Evolutionary conservation across 2,329 filamentous ascomycete genomes (phyloP).

Genomic region (Ophiostoma pallidulum): DNA sequence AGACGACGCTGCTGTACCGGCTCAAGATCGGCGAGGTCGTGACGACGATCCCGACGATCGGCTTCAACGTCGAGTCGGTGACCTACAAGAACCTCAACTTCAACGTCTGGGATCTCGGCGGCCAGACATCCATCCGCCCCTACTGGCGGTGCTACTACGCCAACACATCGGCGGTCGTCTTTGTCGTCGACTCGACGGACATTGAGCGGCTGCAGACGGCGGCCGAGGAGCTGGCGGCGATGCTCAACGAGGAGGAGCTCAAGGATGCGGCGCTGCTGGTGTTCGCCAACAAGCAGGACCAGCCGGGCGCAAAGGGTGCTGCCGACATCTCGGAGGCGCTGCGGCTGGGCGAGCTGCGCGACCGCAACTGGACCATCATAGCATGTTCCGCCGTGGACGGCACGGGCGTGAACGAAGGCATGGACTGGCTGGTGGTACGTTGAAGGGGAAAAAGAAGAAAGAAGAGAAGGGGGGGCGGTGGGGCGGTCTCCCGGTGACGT

Average conservation of each 20-base stretch:
- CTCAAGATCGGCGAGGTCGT: constrained; percentile 99
- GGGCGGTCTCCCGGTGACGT: no score
- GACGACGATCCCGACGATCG: constrained; percentile 97
- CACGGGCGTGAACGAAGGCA: constrained; percentile 87
- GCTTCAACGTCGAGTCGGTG: constrained; percentile 98
- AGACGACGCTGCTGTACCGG: constrained; percentile 93
- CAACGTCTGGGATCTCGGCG: constrained; percentile 97
- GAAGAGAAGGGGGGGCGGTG: no score
- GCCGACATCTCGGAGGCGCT: constrained; percentile 94
- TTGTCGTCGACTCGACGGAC: constrained; percentile 97
- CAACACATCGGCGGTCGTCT: constrained; percentile 96
- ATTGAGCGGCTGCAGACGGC: constrained; percentile 90
- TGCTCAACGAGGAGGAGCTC: constrained; percentile 95
- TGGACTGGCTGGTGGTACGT: constrained; percentile 95
- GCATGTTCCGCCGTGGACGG: constrained; percentile 95
- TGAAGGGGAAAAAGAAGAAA: background rate
- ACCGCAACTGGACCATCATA: constrained; percentile 98
- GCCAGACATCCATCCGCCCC: constrained; percentile 95
- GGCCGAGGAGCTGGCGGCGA: constrained; percentile 82
- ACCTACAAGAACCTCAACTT: constrained; percentile 98
- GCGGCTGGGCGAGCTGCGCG: constrained; percentile 79
- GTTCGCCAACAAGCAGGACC: constrained; percentile 98
- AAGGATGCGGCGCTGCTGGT: constrained; percentile 86
- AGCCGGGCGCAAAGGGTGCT: constrained; percentile 90
- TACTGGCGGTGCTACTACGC: constrained; percentile 65